Conservation (phyloP, 139 green algal genomes). For the Chlorella sp. region DNA sequence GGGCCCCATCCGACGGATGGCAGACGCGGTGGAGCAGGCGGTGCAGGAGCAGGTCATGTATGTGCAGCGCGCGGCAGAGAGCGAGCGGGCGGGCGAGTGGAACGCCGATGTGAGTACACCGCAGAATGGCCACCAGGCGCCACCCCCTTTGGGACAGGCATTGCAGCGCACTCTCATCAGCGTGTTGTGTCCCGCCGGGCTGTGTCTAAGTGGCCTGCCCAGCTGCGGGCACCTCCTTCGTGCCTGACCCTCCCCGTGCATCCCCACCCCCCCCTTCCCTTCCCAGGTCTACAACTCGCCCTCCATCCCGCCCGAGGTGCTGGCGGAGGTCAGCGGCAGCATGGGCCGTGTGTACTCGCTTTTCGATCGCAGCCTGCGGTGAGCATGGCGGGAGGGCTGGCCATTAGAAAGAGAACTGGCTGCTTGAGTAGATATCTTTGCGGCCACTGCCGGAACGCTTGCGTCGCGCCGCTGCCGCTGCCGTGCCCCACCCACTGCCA, state of each 20-base stretch:
- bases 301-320: conserved; percentile 22
- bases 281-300: conserved; percentile 28
- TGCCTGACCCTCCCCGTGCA: not conserved
- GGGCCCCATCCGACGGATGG: conserved; percentile 16
- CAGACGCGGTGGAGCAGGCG: conserved; percentile 38
- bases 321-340: conserved; percentile 45
- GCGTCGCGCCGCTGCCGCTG: too few relatives aligned
- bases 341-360: conserved; percentile 54
- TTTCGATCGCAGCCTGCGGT: conserved; percentile 55
- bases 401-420: too few relatives aligned
- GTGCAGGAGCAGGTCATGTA: conserved; percentile 30
- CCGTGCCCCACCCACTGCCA: too few relatives aligned
- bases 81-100: conserved; percentile 53
- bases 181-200: too few relatives aligned
- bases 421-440: too few relatives aligned
- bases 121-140: too few relatives aligned
- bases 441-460: too few relatives aligned
- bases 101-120: conserved; percentile 31
- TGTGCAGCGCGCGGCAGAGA: conserved; percentile 33
- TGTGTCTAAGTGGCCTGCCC: not conserved
- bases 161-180: too few relatives aligned
- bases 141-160: too few relatives aligned
- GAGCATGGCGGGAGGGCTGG: too few relatives aligned
- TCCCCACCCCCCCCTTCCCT: not conserved
- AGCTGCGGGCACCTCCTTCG: not conserved